phyloP scores from a whole-genome alignment of 2,329 filamentous ascomycete species.

The Botrytis galanthina region DNA sequence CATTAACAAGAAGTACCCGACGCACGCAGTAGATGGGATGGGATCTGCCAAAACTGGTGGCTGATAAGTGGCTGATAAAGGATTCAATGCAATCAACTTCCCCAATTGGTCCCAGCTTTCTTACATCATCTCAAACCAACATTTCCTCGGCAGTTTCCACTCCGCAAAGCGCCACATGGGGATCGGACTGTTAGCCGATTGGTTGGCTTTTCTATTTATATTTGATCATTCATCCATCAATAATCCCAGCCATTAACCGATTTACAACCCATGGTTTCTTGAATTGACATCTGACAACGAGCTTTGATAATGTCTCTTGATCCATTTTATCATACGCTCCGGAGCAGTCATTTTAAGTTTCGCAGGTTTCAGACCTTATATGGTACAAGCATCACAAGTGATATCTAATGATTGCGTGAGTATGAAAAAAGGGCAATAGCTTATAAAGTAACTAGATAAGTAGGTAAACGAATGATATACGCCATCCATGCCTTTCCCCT shows the following conservation, averaged over 20 bases:
- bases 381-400: neutral
- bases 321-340: neutral
- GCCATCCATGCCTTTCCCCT: slow-evolving; percentile 34
- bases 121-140: neutral
- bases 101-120: neutral
- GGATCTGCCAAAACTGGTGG: neutral
- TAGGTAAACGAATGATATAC: slow-evolving; percentile 32
- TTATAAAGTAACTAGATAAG: neutral
- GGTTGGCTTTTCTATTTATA: neutral
- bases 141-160: neutral
- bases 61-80: neutral
- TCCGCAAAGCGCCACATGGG: neutral
- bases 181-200: neutral
- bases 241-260: neutral
- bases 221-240: neutral
- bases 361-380: neutral
- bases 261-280: neutral
- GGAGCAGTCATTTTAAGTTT: neutral
- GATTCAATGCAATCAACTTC: neutral
- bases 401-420: neutral
- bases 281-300: neutral
- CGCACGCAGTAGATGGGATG: neutral
- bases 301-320: neutral
- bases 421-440: neutral
- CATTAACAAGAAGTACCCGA: neutral